A percentile compares a stretch with the other conserved stretches of the same genome.
phyloP scores from a whole-genome alignment of 2,329 filamentous ascomycete genomes.

The Phyllosticta citribraziliensis region DNA sequence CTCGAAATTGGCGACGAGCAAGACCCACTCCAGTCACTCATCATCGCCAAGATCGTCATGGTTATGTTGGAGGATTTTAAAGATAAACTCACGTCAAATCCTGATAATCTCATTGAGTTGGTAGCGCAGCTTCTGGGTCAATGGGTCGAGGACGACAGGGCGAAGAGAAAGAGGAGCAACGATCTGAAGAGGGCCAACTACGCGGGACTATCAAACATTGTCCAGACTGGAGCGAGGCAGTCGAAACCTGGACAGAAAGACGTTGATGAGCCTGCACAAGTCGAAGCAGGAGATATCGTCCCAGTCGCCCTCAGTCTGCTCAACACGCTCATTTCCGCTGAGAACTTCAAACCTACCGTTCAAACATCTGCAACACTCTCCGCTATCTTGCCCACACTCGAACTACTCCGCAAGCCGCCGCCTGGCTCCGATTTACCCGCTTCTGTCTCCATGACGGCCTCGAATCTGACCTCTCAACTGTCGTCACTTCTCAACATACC shows the following conservation, averaged over 20 bases:
- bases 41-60: slow-evolving; percentile 54
- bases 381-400: slow-evolving; percentile 18
- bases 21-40: slow-evolving; percentile 41
- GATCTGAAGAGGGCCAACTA: slow-evolving; percentile 18
- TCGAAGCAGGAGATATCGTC: slow-evolving; percentile 27
- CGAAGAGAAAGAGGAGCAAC: slow-evolving; percentile 29
- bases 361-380: slow-evolving; percentile 17
- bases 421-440: slow-evolving; percentile 30
- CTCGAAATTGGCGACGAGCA: slow-evolving; percentile 21
- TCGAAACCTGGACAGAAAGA: neutral
- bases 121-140: slow-evolving; percentile 48
- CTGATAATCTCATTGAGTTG: slow-evolving; percentile 55
- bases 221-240: slow-evolving; percentile 11
- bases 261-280: slow-evolving; percentile 10
- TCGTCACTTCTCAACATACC: slow-evolving; percentile 37
- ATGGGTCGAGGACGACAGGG: slow-evolving; percentile 32
- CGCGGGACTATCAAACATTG: slow-evolving; percentile 19
- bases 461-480: slow-evolving; percentile 29
- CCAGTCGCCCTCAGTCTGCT: slow-evolving; percentile 33
- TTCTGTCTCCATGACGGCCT: slow-evolving; percentile 1
- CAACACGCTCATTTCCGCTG: slow-evolving; percentile 25
- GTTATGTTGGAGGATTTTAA: slow-evolving; percentile 54
- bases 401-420: slow-evolving; percentile 17
- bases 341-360: slow-evolving; percentile 24
- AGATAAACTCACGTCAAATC: slow-evolving; percentile 53